Percentiles rank a stretch among this genome's conserved stretches.
Conservation (phyloP, 805 yeast genomes). For the Saturnispora zaruensis region DNA sequence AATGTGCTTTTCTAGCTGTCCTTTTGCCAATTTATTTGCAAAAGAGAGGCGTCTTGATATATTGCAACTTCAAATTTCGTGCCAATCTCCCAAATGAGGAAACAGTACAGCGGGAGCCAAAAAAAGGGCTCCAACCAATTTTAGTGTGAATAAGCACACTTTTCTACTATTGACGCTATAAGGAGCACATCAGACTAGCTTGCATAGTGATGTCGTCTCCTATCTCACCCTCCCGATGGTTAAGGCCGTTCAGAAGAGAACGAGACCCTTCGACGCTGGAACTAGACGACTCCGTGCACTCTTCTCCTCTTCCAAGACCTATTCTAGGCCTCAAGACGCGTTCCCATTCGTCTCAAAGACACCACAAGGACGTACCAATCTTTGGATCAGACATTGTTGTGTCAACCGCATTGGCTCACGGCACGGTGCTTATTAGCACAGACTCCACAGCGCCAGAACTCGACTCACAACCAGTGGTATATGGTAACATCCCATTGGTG, state of each 20-base stretch:
- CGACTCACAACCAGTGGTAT: conserved; percentile 36
- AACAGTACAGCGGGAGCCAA: neutral
- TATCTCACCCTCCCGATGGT: conserved; percentile 8
- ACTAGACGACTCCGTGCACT: conserved; percentile 15
- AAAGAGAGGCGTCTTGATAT: neutral
- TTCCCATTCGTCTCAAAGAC: conserved; percentile 23
- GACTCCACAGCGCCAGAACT: conserved; percentile 4
- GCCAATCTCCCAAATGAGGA: neutral
- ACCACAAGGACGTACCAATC: conserved; percentile 31
- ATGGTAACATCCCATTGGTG: conserved; percentile 84
- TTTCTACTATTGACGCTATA: neutral
- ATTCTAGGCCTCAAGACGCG: conserved; percentile 42
- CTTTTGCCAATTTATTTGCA: neutral
- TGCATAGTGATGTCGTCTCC: neutral
- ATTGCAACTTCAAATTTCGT: neutral
- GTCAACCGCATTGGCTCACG: conserved; percentile 70
- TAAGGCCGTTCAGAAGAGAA: conserved; percentile 3
- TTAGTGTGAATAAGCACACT: neutral
- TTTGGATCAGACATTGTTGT: conserved; percentile 74
- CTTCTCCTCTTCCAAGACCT: conserved; percentile 33
- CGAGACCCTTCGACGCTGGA: neutral
- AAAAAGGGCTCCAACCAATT: neutral
- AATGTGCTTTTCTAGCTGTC: neutral
- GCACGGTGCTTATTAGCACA: conserved; percentile 53
- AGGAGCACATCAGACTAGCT: neutral